Evolutionary conservation across 768 basidiomycete species (phyloP), one percentile per base, ranked within the genome.

Genomic region (Tulasnella sp.): DNA sequence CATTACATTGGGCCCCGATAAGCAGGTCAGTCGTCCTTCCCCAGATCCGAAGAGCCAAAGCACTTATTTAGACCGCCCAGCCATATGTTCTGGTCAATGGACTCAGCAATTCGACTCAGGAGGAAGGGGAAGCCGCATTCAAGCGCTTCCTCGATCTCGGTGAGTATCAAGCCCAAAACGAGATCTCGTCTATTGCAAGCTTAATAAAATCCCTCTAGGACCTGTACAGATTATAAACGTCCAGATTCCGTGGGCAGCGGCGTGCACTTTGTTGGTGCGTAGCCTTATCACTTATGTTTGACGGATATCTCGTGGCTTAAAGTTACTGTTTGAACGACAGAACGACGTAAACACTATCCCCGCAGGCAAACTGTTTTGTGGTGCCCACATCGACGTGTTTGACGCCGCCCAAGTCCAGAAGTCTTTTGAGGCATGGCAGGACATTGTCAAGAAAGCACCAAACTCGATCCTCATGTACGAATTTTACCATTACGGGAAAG

Each of bases 401-500:
- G 77, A 73, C 72, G 42, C 42, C 12, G 24, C 28, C 20, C 74
- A 44, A 22, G 79, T 54, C 44, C 79, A 50, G 46, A 48, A 37
- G n/a, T 31, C 72, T 6, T 80, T 14, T 16, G 79, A 80, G 31
- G 44, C 28, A 14, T 80, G 79, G 79, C 8, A 41, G 31, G 79
- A 74, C 8, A 37, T 75, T n/a, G 44, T 69, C 11, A 72, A 46
- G 9, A 50, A 34, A 5, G 79, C 79, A n/a, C 46, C 79, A 9
- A 24, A 41, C 1, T 77, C 75, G 18, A n/a, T 42, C 22, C 22
- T 80, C 9, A 54, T 77, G n/a, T 77, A 64, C n/a, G 80, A 80
- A 69, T 69, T 40, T 34, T 64, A 77, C 48, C 40, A 76, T 72
- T 64, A 54, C 75, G 80, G 54, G 31, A 76, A 77, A 76, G 41